Evolutionary conservation across 106 monocot genomes (phyloP).

Genomic region (Dioscorea alata): DNA sequence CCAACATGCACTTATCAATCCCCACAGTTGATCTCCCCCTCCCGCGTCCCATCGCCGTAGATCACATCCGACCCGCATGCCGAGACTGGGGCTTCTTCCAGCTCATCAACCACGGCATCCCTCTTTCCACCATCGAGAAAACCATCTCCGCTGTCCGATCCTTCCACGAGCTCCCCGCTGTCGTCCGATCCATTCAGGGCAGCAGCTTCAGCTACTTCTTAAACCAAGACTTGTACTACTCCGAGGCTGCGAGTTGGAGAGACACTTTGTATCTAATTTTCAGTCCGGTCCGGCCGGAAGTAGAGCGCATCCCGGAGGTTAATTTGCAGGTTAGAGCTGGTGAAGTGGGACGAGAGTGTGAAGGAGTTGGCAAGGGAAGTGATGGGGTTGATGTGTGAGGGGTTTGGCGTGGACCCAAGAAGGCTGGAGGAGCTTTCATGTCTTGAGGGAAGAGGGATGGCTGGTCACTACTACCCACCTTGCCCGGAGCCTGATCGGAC

Average conservation of each 20-base stretch:
- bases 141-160: slow-evolving; percentile 9
- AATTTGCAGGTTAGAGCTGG: too few species aligned
- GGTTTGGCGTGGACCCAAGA: too few species aligned
- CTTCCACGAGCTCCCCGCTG: slow-evolving; percentile 5
- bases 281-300: not conserved
- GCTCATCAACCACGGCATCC: slow-evolving; percentile 29
- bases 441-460: too few species aligned
- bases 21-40: not conserved
- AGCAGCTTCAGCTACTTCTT: not conserved
- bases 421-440: too few species aligned
- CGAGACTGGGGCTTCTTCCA: too few species aligned
- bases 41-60: too few species aligned
- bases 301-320: too few species aligned
- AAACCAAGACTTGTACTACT: not conserved
- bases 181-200: not conserved
- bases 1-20: slow-evolving; percentile 27
- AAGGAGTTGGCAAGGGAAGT: too few species aligned
- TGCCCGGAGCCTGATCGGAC: too few species aligned
- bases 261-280: not conserved
- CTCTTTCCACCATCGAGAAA: not conserved
- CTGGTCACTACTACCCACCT: too few species aligned
- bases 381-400: too few species aligned
- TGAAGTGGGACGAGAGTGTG: too few species aligned
- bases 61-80: not conserved
- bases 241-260: not conserved